Evolutionary conservation across 176 grass and related monocot genomes (phyloP), one percentile per base, ranked within the genome.

Genomic region (Pontederia crassipes): DNA sequence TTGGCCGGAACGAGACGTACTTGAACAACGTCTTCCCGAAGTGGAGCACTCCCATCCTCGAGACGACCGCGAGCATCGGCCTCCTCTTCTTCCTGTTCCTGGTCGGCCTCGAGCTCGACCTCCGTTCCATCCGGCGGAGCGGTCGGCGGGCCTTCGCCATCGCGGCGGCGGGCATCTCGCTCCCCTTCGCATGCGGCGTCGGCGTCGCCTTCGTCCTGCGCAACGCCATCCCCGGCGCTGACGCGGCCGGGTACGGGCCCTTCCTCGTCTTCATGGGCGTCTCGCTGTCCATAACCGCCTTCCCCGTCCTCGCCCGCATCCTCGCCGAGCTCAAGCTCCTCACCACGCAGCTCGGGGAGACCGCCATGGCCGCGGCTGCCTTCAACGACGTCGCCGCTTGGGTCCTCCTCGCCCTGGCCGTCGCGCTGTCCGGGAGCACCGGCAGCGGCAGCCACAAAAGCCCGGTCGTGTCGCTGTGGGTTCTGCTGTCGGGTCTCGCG

Each of bases 1-100:
- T 95, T 0, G 90, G 90, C 48, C 82, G 90, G 12, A 86, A 95
- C 82, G 12, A 58, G 13, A 0, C 59, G 5, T 95, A 95, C 81
- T 80, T 95, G 4, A 48, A n/a, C 28, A 74, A 46, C 5, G 7
- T 95, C 2, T 95, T 95, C 64, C 90, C 90, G 3, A 47, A 77
- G 0, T 95, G 90, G 90, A 95, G 90, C 82, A 50, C 65, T 10
- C 86, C 86, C 0, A 77, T 89, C n/a, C 90, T 95, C 6, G 90
- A 95, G 66, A 84, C 86, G 12, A 77, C 77, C 1, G 90, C 90
- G 4, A 89, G 74, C 77, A 85, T 95, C 2, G 90, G 90, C 66
- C 82, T 95, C 50, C 80, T 95, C 67, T 84, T 90, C 80, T 95
- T 87, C 75, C 83, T 95, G 17, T 95, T 95, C 80, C 81, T 95